These are phyloP conservation scores for Dichomitus squalens DNA, from an alignment of 1,284 basidiomycete species.

Conservation along the genomic window DNA sequence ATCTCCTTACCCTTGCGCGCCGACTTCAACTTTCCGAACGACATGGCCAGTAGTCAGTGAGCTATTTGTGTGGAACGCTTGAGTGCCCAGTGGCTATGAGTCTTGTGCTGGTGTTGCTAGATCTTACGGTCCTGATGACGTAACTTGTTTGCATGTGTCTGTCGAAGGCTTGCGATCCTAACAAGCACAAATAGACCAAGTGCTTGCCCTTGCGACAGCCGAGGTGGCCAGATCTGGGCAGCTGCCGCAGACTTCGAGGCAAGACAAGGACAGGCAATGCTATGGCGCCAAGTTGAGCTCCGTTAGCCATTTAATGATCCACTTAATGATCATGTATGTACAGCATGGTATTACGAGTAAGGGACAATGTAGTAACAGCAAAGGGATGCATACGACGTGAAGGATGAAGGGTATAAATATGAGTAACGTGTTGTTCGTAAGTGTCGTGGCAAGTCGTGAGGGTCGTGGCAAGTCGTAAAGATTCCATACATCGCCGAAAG, in stretches of 20 bases:
- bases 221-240: not conserved
- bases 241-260: not conserved
- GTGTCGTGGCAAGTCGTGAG: constrained; percentile 31
- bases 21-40: constrained; percentile 32
- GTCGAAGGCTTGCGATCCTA: constrained; percentile 18
- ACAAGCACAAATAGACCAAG: constrained; percentile 19
- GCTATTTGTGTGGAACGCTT: not conserved
- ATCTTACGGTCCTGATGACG: constrained; percentile 6
- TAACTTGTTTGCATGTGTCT: constrained; percentile 19
- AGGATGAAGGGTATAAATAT: constrained; percentile 24
- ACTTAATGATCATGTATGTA: constrained; percentile 20
- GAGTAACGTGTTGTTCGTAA: constrained; percentile 21
- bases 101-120: not conserved
- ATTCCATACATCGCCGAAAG: not conserved
- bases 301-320: not conserved
- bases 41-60: constrained; percentile 30
- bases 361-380: constrained; percentile 8
- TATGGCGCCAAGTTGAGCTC: too few relatives aligned
- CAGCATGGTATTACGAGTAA: constrained; percentile 22
- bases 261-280: not conserved
- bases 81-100: not conserved
- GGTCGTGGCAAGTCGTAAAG: constrained; percentile 2
- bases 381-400: constrained; percentile 8
- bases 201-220: too few relatives aligned
- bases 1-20: constrained; percentile 29